Percentiles rank a stretch among this genome's conserved stretches.
Evolutionary conservation across 805 yeast species (phyloP).

Genomic region (Yamadazyma akitaensis): DNA sequence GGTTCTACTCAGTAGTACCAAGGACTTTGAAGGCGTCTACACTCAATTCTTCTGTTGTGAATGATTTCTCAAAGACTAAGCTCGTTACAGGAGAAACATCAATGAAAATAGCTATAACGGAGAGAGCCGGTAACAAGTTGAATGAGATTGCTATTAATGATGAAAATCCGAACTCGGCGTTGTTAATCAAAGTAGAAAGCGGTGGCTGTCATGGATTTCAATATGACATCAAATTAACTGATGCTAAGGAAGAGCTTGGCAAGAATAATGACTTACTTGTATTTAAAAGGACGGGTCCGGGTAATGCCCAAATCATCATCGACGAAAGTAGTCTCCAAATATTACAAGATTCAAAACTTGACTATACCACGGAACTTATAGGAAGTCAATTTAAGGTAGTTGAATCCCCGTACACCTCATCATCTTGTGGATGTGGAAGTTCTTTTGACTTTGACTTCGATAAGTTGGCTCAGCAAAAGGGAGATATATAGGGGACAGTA

Average conservation of each 20-base stretch:
- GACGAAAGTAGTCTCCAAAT: constrained; percentile 81
- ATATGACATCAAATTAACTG: constrained; percentile 67
- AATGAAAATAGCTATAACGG: constrained; percentile 45
- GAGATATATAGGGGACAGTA: constrained; percentile 2
- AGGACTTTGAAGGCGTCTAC: constrained; percentile 25
- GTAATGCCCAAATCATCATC: constrained; percentile 63
- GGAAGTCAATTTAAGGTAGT: constrained; percentile 92
- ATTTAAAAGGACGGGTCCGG: constrained; percentile 53
- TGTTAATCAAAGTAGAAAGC: constrained; percentile 78
- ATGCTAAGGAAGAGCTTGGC: constrained; percentile 33
- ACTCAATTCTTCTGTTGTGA: constrained; percentile 21
- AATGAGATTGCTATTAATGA: constrained; percentile 52
- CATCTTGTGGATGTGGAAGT: constrained; percentile 46
- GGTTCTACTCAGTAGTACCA: constrained; percentile 4
- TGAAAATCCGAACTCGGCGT: constrained; percentile 54
- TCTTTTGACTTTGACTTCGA: constrained; percentile 48
- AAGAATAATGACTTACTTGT: constrained; percentile 42
- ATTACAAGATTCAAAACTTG: constrained; percentile 79
- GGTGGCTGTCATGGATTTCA: constrained; percentile 99
- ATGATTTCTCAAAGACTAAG: constrained; percentile 32
- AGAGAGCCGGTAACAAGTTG: constrained; percentile 50
- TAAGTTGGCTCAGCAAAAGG: constrained; percentile 28
- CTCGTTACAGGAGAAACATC: constrained; percentile 34
- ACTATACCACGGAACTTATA: constrained; percentile 86
- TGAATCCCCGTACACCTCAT: constrained; percentile 81